Conservation (phyloP, 2,329 filamentous ascomycete genomes). For the Colletotrichum kahawae region DNA sequence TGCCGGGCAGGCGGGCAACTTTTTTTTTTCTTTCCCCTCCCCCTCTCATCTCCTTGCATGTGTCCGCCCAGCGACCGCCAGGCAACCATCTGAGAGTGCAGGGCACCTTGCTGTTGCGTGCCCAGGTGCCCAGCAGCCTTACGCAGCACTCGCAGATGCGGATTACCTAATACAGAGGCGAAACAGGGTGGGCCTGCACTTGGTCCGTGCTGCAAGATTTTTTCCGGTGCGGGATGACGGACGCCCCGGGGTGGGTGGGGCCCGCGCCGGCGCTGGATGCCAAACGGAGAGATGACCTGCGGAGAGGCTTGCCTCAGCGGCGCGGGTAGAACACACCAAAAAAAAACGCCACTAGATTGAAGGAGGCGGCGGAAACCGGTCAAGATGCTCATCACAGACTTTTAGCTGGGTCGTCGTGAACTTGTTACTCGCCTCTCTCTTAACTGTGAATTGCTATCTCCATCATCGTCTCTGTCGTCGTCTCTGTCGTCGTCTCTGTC, state of each 20-base stretch:
- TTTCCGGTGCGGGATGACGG: neutral
- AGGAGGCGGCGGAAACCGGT: neutral
- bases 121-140: neutral
- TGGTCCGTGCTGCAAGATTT: neutral
- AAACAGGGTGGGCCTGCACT: neutral
- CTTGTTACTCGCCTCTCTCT: too few species aligned
- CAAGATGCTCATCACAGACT: neutral
- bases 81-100: neutral
- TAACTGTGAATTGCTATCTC: too few species aligned
- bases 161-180: neutral
- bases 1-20: neutral
- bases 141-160: neutral
- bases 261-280: neutral
- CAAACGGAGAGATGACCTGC: neutral
- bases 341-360: neutral
- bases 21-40: neutral
- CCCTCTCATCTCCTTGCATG: neutral
- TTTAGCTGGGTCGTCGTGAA: neutral
- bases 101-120: neutral
- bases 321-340: neutral
- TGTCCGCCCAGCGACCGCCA: neutral
- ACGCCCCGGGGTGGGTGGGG: neutral
- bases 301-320: neutral
- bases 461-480: too few species aligned
- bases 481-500: too few species aligned